These are phyloP conservation scores for Lagenidium sp. DNA, from an alignment of 352 stramenopile species.

Conservation along the genomic window DNA sequence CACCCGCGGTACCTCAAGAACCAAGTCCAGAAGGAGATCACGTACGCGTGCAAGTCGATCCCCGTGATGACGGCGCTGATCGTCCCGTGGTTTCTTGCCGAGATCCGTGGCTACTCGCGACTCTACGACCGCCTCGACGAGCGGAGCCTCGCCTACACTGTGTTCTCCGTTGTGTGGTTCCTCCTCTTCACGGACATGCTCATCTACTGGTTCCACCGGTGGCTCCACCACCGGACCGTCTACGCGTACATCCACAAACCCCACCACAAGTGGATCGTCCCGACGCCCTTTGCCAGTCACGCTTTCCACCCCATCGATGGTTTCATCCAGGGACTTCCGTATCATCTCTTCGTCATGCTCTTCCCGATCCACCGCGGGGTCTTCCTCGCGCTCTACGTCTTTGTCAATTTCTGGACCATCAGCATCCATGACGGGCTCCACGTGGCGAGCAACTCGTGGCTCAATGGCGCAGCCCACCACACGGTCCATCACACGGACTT, in stretches of 20 bases:
- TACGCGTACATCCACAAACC: conserved; percentile 63
- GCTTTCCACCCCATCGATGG: conserved; percentile 68
- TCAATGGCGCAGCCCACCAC: conserved; percentile 64
- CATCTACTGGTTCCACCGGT: conserved; percentile 78
- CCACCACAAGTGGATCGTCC: conserved; percentile 72
- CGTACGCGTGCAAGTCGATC: conserved; percentile 36
- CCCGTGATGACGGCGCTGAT: conserved; percentile 56
- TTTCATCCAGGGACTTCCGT: conserved; percentile 56
- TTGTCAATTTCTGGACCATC: conserved; percentile 75
- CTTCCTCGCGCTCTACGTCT: conserved; percentile 48
- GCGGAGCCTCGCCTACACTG: conserved; percentile 28
- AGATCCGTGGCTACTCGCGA: conserved; percentile 43
- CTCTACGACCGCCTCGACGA: conserved; percentile 39
- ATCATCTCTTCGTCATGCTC: conserved; percentile 58
- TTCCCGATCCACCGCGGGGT: conserved; percentile 50
- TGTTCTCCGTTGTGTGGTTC: conserved; percentile 38
- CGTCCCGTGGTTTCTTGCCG: conserved; percentile 54
- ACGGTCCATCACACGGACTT: conserved; percentile 57
- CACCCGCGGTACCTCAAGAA: conserved; percentile 62
- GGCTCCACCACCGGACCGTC: conserved; percentile 50
- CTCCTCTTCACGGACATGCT: conserved; percentile 70
- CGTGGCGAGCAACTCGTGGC: conserved; percentile 40
- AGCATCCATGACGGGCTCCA: conserved; percentile 64
- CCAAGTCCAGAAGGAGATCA: conserved; percentile 50
- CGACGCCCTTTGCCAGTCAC: conserved; percentile 60